Base-by-base conservation (phyloP, 1,139 yeast species). In the Pichia sp. region DNA sequence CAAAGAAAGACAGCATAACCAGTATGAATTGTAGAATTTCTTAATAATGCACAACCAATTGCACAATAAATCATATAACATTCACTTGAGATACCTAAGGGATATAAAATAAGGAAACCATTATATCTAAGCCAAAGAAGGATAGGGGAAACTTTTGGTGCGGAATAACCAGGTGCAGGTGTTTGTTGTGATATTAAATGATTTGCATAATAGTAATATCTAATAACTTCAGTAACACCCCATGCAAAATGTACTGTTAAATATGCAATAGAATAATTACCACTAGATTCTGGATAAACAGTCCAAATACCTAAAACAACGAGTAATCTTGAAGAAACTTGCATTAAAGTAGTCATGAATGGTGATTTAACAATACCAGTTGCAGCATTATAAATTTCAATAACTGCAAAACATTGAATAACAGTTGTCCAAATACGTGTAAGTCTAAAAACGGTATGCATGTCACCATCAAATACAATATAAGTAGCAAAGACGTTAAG, bases 51-150 rank as follows among this genome's bases (percentile, higher is more conserved):
- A 4, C 34, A 31, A 9, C 37, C 31, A 4, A 42, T 29, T 2
- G 51, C 51, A 11, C 80, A 67, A 63, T 78, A 80, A 51, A 87
- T 74, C 67, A 89, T 78, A 42, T 71, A 59, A 53, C 87, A 72
- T 62, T 92, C 99, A 50, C 94, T 80, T 4, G 85, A 78, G 20
- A 92, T 97, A 6, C 98, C 98, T 31, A 86, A 66, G 25, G 98
- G 98, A 60, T 92, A 92, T 56, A 92, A 71, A 2, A 87, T 77
- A 56, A 77, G 76, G 65, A 92, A 92, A 28, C 90, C 71, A 51
- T 86, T 83, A 70, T 90, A 92, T 60, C 99, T 76, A 55, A 87
- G 68, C 75, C 83, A 78, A 27, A 81, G 76, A 53, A 92, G 70
- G 61, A 74, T 62, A 20, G 89, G 85, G 1, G 71, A 64, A 2